Evolutionary conservation across 176 grass and related monocot species (phyloP).

Genomic region (bread wheat (Triticum aestivum)): IWGSC_CS_RefSeq_v2.1 NC_057800.1:331357561-331358060

Average conservation of each 20-base stretch:
- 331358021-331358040: background rate
- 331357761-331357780: background rate
- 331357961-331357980: background rate
- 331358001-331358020: background rate
- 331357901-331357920: background rate
- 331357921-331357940: background rate
- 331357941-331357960: background rate
- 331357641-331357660: slow-evolving; percentile 73
- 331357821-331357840: background rate
- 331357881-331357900: background rate
- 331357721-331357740: background rate
- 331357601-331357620: slow-evolving; percentile 72
- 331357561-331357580: background rate
- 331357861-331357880: background rate
- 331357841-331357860: background rate
- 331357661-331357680: background rate
- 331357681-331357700: slow-evolving; percentile 9
- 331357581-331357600: slow-evolving; percentile 53
- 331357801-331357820: background rate
- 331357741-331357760: too few relatives aligned
- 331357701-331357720: background rate
- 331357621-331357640: slow-evolving; percentile 76
- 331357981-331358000: background rate
- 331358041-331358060: background rate
- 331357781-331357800: background rate